These are phyloP conservation scores for Gaertneriomyces sp. DNA, from an alignment of 192 early-diverging fungal species.

Conservation along the genomic window DNA sequence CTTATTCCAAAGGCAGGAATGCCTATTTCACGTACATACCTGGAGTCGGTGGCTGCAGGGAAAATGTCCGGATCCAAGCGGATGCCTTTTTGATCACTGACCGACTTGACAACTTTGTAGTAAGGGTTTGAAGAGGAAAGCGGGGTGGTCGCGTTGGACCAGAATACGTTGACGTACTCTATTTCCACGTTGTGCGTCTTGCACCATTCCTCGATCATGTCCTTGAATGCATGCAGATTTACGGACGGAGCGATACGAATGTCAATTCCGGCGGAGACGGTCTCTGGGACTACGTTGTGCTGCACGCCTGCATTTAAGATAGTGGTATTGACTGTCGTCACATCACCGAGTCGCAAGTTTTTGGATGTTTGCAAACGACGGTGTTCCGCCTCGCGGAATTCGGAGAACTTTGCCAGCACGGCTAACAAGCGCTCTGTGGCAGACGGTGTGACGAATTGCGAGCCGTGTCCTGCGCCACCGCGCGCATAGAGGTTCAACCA, in stretches of 20 bases:
- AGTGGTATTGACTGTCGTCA: conserved; percentile 78
- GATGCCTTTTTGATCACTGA: conserved; percentile 53
- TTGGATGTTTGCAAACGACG: conserved; percentile 48
- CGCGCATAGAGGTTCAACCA: conserved; percentile 69
- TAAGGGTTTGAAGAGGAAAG: conserved; percentile 62
- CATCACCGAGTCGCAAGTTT: conserved; percentile 66
- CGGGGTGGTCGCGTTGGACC: conserved; percentile 53
- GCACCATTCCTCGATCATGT: conserved; percentile 41
- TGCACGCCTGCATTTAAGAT: conserved; percentile 59
- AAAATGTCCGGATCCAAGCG: conserved; percentile 71
- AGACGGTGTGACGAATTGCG: conserved; percentile 73
- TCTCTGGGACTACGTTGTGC: conserved; percentile 77
- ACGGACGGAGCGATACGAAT: conserved; percentile 70
- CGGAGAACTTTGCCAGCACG: conserved; percentile 66
- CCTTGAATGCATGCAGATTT: conserved; percentile 61
- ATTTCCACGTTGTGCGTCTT: conserved; percentile 48
- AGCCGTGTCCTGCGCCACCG: conserved; percentile 68
- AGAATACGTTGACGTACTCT: conserved; percentile 63
- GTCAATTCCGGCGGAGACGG: conserved; percentile 57
- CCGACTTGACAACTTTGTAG: conserved; percentile 62
- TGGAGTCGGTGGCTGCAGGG: conserved; percentile 70
- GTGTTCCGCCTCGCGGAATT: conserved; percentile 64
- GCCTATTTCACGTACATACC: conserved; percentile 70
- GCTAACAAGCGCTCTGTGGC: conserved; percentile 64
- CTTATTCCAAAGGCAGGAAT: conserved; percentile 80